Base-by-base conservation (phyloP, 805 yeast genomes). In the Candida xyloterini region DNA sequence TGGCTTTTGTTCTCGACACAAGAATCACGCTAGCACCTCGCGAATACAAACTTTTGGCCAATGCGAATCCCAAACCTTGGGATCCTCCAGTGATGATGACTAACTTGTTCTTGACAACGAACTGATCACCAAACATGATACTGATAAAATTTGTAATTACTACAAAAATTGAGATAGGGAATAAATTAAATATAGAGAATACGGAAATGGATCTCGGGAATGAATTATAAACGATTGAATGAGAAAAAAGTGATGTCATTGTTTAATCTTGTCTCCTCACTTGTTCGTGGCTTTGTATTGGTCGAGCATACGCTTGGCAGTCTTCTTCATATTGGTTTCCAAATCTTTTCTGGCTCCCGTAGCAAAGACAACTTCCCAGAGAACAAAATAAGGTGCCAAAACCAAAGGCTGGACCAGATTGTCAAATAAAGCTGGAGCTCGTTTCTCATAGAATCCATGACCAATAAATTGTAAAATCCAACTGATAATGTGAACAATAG, bases 61-160 rank as follows among this genome's bases (percentile, higher is more conserved):
- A 61, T 27, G 83, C 85, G 3, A 79, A 79, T 0, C 99, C 99
- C 1, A 91, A 67, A 0, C 99, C 99, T 56, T 91, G 99, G 0
- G 96, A 88, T 0, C 88, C 98, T 3, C 99, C 99, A 0, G 95
- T 77, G n/a, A 91, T 72, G 13, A 91, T 71, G 3, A 83, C 89
- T 1, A 75, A 57, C 55, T 73, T 75, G 20, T 74, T 73, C 35
- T 71, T 66, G 9, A 75, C 66, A 10, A 40, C 44, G 26, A 56
- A 55, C 1, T 50, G 20, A n/a, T 32, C 15, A 10, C 35, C 32
- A 15, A 42, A 36, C 41, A 32, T 42, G 4, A 27, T 11, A 26
- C 5, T 8, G 7, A 21, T 7, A 9, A 23, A 23, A 5, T 23
- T 18, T 6, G 20, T 18, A 6, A 18, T 18, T 18, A 18, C 20